Evolutionary conservation across 2,329 filamentous ascomycete genomes (phyloP), one percentile per base, ranked within the genome.

Genomic region (Stachybotrys chlorohalonatus): DNA sequence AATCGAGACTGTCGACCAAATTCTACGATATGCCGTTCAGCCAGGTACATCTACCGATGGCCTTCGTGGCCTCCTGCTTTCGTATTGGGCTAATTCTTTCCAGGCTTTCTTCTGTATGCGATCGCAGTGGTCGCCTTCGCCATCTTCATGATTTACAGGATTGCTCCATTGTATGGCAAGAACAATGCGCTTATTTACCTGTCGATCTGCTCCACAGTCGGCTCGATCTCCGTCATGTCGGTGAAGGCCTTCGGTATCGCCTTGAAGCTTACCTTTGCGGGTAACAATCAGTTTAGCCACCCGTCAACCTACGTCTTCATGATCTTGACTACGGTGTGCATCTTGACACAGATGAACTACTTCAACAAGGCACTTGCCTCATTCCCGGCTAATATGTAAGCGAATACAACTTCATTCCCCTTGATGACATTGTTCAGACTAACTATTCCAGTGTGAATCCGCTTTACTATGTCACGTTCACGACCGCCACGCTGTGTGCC

Each of bases 291-390:
- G 71, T 96, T 99, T 71, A 84, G 83, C 6, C 90, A 95, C 63
- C 90, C 95, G 2, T 96, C 91, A 52, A 99, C 95, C 56, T 99
- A 99, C 65, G 92, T 96, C 59, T 99, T 99, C 70, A 86, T 93
- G 72, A 96, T 99, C 61, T 83, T 97, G 60, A 94, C 92, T 0
- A 79, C 81, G 3, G 90, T 96, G 60, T 99, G 94, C 76, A 97
- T 99, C 67, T 72, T 99, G 62, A 96, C 92, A 8, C 94, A 99
- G 78, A 97, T 99, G 94, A 99, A 99, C 73, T 99, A 99, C 73
- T 96, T 99, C 74, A 99, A 99, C 79, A 99, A 99, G 73, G 94
- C 94, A 7, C 76, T 99, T 57, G 95, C 90, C 71, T 91, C 95
- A 66, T 99, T 97, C 73, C 93, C 90, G 32, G 96, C 94, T 36